These are phyloP conservation scores for Actinomortierella wolfii DNA, from an alignment of 371 early-diverging fungal species.

Conservation along the genomic window DNA sequence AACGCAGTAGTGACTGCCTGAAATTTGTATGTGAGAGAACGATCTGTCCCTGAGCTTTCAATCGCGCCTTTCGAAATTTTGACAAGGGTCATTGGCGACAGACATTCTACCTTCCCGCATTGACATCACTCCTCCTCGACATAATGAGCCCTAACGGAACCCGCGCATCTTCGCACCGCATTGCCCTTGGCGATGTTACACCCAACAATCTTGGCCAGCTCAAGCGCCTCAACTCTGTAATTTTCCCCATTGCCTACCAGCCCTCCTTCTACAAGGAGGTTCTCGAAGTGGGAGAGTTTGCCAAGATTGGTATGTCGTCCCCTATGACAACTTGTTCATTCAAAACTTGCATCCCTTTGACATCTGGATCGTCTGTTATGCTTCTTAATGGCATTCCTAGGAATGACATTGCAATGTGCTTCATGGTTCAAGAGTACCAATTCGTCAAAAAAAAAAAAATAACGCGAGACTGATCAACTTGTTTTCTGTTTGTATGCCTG, in stretches of 20 bases:
- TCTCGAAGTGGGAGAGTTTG: constrained; percentile 70
- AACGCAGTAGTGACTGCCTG: no score
- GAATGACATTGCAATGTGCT: not conserved
- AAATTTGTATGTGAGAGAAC: no score
- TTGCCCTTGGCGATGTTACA: constrained; percentile 69
- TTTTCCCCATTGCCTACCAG: constrained; percentile 90
- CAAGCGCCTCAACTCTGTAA: constrained; percentile 73
- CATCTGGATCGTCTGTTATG: no score
- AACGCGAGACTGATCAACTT: no score
- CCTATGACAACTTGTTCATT: not conserved
- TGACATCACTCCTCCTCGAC: constrained; percentile 32
- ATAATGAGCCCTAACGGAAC: constrained; percentile 27
- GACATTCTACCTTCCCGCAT: constrained; percentile 6
- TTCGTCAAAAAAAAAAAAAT: not conserved
- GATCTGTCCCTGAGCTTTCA: no score
- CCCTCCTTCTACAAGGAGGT: constrained; percentile 82
- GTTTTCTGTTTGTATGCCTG: not conserved
- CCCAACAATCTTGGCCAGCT: constrained; percentile 73
- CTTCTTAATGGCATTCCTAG: not conserved
- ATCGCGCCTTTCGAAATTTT: no score
- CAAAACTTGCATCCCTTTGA: not conserved
- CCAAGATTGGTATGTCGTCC: constrained; percentile 65
- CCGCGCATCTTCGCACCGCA: constrained; percentile 25
- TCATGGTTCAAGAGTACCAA: not conserved
- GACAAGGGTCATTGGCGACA: not conserved